phyloP scores from a whole-genome alignment of 768 basidiomycete genomes.

The Tylopilus felleus region DNA sequence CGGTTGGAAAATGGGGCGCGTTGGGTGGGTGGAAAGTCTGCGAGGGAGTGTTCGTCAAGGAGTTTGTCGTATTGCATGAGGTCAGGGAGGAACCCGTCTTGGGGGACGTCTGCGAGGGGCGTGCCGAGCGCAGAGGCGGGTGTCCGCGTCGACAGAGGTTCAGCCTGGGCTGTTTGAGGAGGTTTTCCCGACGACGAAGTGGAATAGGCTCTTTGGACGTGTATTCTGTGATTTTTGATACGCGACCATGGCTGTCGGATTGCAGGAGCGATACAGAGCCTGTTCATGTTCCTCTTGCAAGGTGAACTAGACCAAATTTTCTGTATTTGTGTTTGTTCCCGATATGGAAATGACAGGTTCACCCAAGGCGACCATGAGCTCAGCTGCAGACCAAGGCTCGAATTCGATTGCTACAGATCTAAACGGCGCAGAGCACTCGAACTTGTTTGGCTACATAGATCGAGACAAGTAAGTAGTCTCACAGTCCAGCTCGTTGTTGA shows the following conservation, averaged over 20 bases:
- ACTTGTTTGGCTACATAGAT: conserved; percentile 59
- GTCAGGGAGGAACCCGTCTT: conserved; percentile 45
- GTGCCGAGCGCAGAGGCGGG: conserved; percentile 9
- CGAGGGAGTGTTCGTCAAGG: conserved; percentile 56
- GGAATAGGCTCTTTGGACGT: conserved; percentile 14
- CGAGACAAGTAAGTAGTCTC: conserved; percentile 53
- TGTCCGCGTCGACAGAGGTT: not conserved
- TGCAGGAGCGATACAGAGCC: conserved; percentile 13
- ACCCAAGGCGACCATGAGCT: conserved; percentile 8
- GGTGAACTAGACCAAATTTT: conserved; percentile 13
- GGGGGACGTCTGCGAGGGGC: conserved; percentile 20
- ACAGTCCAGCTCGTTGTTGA: not conserved
- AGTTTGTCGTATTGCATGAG: conserved; percentile 61
- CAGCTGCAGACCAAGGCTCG: conserved; percentile 24
- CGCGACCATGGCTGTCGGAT: not conserved
- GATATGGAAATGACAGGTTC: conserved; percentile 13
- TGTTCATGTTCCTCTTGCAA: conserved; percentile 23
- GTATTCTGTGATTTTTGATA: not conserved
- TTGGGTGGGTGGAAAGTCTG: conserved; percentile 50
- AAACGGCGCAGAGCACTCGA: conserved; percentile 48
- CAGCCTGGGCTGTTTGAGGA: not conserved
- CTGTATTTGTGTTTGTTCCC: conserved; percentile 20
- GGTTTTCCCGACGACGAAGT: conserved; percentile 12
- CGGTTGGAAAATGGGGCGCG: conserved; percentile 56
- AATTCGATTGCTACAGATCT: conserved; percentile 46